Conservation (phyloP, 2,329 filamentous ascomycete genomes). For the Emergomyces pasteurianus region DNA sequence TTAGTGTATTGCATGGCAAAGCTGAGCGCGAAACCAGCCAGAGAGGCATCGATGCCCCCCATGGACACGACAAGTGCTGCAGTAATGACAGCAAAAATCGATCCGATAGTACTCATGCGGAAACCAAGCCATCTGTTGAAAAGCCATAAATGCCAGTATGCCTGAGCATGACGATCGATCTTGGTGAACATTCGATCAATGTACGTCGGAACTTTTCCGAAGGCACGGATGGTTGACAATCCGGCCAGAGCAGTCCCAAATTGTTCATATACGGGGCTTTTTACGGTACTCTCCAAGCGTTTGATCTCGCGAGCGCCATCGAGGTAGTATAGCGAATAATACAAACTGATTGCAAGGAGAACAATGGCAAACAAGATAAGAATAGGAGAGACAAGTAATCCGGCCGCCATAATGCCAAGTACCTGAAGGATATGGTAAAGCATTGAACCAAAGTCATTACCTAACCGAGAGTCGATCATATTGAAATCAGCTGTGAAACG, state of each 20-base stretch:
- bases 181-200: slow-evolving; percentile 56
- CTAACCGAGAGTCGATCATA: slow-evolving; percentile 56
- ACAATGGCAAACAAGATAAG: slow-evolving; percentile 51
- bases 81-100: slow-evolving; percentile 54
- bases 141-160: slow-evolving; percentile 57
- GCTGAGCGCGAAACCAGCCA: slow-evolving; percentile 64
- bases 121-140: slow-evolving; percentile 69
- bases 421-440: slow-evolving; percentile 50
- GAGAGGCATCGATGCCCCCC: slow-evolving; percentile 51
- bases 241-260: slow-evolving; percentile 63
- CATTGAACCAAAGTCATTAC: slow-evolving; percentile 50
- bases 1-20: slow-evolving; percentile 60
- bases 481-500: slow-evolving; percentile 69
- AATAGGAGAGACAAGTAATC: slow-evolving; percentile 53
- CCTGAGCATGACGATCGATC: slow-evolving; percentile 56
- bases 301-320: slow-evolving; percentile 63
- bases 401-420: slow-evolving; percentile 54
- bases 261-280: slow-evolving; percentile 69
- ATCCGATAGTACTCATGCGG: slow-evolving; percentile 58
- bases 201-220: slow-evolving; percentile 56
- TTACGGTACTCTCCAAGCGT: slow-evolving; percentile 62
- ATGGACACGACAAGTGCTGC: slow-evolving; percentile 52
- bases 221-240: slow-evolving; percentile 63
- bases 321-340: slow-evolving; percentile 52
- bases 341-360: slow-evolving; percentile 46